These are phyloP conservation scores for Lineolata rhizophorae DNA, from an alignment of 495 filamentous ascomycete genomes.

Conservation along the genomic window DNA sequence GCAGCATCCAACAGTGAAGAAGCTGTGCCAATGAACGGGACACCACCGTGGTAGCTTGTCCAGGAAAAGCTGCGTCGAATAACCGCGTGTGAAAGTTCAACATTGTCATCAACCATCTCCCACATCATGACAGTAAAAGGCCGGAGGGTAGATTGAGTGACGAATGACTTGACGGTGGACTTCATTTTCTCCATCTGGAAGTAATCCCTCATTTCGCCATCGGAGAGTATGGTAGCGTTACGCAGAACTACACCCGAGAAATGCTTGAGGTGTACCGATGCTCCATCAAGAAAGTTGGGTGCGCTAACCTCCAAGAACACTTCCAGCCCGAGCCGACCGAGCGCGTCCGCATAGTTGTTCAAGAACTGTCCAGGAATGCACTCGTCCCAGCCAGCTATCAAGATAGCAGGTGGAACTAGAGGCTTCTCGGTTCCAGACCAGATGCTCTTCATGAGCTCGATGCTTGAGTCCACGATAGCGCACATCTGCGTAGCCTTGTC, in stretches of 20 bases:
- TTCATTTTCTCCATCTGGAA: slow-evolving; percentile 20
- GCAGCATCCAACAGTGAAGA: slow-evolving; percentile 22
- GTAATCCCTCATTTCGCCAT: slow-evolving; percentile 20
- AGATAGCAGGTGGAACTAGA: too few species aligned
- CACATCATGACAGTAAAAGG: slow-evolving; percentile 19
- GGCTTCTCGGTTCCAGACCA: too few species aligned
- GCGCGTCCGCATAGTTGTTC: slow-evolving; percentile 17
- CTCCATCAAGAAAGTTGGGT: slow-evolving; percentile 25
- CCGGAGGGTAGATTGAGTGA: slow-evolving; percentile 21
- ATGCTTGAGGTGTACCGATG: slow-evolving; percentile 13
- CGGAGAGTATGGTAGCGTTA: slow-evolving; percentile 17
- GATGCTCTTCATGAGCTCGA: too few species aligned
- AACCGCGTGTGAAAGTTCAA: slow-evolving; percentile 25
- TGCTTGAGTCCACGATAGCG: too few species aligned
- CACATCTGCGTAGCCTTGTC: too few species aligned
- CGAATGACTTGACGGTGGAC: slow-evolving; percentile 25
- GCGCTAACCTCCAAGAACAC: slow-evolving; percentile 28
- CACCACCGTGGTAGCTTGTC: slow-evolving; percentile 33
- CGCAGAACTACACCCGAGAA: slow-evolving; percentile 16
- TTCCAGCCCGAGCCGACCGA: slow-evolving; percentile 20
- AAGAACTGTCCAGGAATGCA: slow-evolving; percentile 16
- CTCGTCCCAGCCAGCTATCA: too few species aligned
- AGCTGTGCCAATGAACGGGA: slow-evolving; percentile 27
- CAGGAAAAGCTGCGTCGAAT: slow-evolving; percentile 29
- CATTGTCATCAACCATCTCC: slow-evolving; percentile 32